A percentile compares a stretch with the other conserved stretches of the same genome.
phyloP scores from a whole-genome alignment of 1,284 basidiomycete species.

The Puccinia coronata region DNA sequence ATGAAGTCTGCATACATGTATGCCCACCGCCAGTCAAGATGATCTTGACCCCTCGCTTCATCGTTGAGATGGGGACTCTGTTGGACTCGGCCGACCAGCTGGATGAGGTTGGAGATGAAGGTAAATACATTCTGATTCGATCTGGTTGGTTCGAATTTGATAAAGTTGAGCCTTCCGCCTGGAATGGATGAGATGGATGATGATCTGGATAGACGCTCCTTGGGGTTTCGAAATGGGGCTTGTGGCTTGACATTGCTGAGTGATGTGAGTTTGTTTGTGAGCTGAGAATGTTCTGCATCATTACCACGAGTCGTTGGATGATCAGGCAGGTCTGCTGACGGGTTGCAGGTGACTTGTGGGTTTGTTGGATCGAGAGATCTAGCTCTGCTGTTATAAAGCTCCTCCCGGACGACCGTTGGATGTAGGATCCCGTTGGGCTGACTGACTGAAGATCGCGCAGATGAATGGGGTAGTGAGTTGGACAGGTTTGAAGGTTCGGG shows the following conservation, averaged over 20 bases:
- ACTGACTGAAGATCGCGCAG: conserved; percentile 52
- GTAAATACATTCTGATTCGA: conserved; percentile 74
- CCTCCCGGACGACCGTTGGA: conserved; percentile 52
- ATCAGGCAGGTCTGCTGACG: background rate
- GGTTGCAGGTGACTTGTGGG: background rate
- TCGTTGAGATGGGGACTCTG: conserved; percentile 80
- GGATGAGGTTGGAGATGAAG: conserved; percentile 86
- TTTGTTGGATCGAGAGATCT: conserved; percentile 3
- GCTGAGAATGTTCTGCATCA: background rate
- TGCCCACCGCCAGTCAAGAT: conserved; percentile 96
- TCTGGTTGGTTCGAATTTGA: conserved; percentile 92
- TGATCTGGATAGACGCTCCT: conserved; percentile 69
- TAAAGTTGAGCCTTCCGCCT: conserved; percentile 95
- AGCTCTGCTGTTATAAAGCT: conserved; percentile 18
- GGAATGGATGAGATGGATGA: conserved; percentile 78
- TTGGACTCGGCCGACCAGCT: conserved; percentile 83
- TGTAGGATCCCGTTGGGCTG: conserved; percentile 55
- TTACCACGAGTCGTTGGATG: conserved; percentile 25
- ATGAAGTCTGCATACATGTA: conserved; percentile 90
- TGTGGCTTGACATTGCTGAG: conserved; percentile 31
- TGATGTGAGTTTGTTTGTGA: background rate
- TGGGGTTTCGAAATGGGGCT: conserved; percentile 54
- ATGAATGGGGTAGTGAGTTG: conserved; percentile 50
- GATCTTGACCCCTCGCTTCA: conserved; percentile 91
- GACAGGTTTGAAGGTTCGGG: conserved; percentile 31